Evolutionary conservation across 116 monocot genomes (phyloP), one percentile per base, ranked within the genome.

Genomic region (Posidonia oceanica): DNA sequence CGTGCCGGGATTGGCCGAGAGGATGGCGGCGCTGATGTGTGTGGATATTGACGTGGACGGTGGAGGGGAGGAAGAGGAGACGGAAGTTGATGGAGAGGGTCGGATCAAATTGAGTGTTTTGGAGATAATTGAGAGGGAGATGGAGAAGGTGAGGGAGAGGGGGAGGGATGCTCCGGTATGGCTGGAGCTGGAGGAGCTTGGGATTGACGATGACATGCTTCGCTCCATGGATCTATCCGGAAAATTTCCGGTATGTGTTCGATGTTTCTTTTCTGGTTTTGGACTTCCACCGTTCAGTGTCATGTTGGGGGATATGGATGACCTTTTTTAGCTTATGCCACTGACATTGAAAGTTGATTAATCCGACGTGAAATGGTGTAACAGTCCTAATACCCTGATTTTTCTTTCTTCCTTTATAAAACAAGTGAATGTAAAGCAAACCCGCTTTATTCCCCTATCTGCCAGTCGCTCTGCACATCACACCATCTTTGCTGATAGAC

Each of bases 11-110:
- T 70, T 98, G 74, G 90, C 80, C 0, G 84, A 92, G 83, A 85
- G 97, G 70, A 98, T 98, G 97, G 93, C 93, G 3, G 76, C 87
- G 8, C 67, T 98, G 77, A 98, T 98, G 97, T 98, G 90, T 69
- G 93, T 98, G 53, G 90, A 92, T 69, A 13, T 73, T 15, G 96
- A 91, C 61, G 17, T 56, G 63, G 76, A 79, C 64, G 86, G 63
- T 16, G 62, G 15, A n/a, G 81, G 79, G 56, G 29, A 67, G 72
- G 89, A 71, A 17, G 37, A 54, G 52, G 83, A 78, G 44, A 20
- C 36, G 51, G 85, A 76, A 57, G 48, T 42, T 14, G 79, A 76
- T 39, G 52, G 58, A 4, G 75, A 78, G 52, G 71, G 29, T 18
- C 64, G 44, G 29, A 69, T 23, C 8, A 51, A 54, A 10, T 75